These are phyloP conservation scores for Phialophora chinensis DNA, from an alignment of 2,329 filamentous ascomycete species.

Conservation along the genomic window DNA sequence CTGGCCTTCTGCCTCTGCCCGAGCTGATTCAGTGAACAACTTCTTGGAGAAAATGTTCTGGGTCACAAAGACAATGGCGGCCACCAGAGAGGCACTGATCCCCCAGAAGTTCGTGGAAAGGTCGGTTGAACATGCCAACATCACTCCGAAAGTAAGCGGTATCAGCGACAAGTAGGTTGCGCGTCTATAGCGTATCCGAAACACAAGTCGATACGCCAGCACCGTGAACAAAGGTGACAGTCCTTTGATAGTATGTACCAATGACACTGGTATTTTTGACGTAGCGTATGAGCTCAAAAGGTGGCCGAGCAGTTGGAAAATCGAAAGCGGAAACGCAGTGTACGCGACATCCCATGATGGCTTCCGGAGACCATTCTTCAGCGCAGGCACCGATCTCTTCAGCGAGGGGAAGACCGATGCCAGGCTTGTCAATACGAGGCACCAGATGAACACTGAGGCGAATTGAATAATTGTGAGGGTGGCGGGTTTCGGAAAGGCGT, in stretches of 20 bases:
- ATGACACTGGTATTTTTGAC: slow-evolving; percentile 90
- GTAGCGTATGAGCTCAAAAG: slow-evolving; percentile 93
- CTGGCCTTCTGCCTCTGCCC: slow-evolving; percentile 76
- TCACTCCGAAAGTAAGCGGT: slow-evolving; percentile 92
- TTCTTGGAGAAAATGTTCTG: slow-evolving; percentile 99
- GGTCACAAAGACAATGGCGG: slow-evolving; percentile 93
- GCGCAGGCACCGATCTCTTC: slow-evolving; percentile 73
- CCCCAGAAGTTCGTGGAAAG: slow-evolving; percentile 88
- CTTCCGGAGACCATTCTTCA: slow-evolving; percentile 81
- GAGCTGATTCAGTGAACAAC: slow-evolving; percentile 91
- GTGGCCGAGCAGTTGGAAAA: slow-evolving; percentile 92
- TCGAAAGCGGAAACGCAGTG: slow-evolving; percentile 87
- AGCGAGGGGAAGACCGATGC: slow-evolving; percentile 74
- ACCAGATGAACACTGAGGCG: slow-evolving; percentile 87
- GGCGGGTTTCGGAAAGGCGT: slow-evolving; percentile 85
- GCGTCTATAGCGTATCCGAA: slow-evolving; percentile 83
- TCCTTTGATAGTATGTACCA: slow-evolving; percentile 98
- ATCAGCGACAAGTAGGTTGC: slow-evolving; percentile 88
- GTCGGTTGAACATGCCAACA: slow-evolving; percentile 92
- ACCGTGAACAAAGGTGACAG: slow-evolving; percentile 96
- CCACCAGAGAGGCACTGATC: slow-evolving; percentile 84
- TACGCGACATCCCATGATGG: slow-evolving; percentile 81
- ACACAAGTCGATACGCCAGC: slow-evolving; percentile 85
- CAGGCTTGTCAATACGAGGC: slow-evolving; percentile 77
- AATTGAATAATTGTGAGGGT: slow-evolving; percentile 95